phyloP scores from a whole-genome alignment of 2,329 filamentous ascomycete species.

The Aspergillus sp. region DNA sequence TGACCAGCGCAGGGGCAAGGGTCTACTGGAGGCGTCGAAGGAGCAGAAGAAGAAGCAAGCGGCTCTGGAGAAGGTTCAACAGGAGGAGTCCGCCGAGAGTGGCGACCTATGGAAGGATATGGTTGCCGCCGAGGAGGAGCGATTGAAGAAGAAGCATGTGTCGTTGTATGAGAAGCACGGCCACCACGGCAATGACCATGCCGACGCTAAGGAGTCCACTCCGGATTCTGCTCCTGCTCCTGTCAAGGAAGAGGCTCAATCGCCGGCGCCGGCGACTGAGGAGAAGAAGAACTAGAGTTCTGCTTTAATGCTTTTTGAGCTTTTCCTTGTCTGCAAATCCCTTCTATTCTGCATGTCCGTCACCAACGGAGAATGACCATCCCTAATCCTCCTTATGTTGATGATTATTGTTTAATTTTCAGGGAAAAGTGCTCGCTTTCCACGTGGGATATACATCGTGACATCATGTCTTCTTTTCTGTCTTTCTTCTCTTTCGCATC shows the following conservation, averaged over 20 bases:
- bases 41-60: slow-evolving; percentile 77
- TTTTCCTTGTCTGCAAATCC: no score
- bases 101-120: slow-evolving; percentile 84
- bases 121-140: slow-evolving; percentile 49
- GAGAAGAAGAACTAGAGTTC: not conserved
- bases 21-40: slow-evolving; percentile 50
- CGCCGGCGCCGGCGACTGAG: not conserved
- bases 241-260: not conserved
- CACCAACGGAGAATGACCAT: not conserved
- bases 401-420: not conserved
- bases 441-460: not conserved
- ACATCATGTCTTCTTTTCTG: not conserved
- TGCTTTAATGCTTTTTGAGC: not conserved
- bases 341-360: not conserved
- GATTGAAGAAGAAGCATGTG: slow-evolving; percentile 43
- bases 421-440: slow-evolving; percentile 1
- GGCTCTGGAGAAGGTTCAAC: slow-evolving; percentile 52
- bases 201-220: slow-evolving; percentile 1
- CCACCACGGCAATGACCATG: slow-evolving; percentile 20
- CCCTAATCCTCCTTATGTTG: not conserved
- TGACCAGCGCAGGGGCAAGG: slow-evolving; percentile 72
- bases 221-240: not conserved
- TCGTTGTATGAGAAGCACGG: slow-evolving; percentile 30
- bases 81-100: slow-evolving; percentile 69
- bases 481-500: not conserved